Percentiles rank a stretch among this genome's conserved stretches.
Evolutionary conservation across 352 stramenopile species (phyloP).

Genomic region (Phytophthora pini): DNA sequence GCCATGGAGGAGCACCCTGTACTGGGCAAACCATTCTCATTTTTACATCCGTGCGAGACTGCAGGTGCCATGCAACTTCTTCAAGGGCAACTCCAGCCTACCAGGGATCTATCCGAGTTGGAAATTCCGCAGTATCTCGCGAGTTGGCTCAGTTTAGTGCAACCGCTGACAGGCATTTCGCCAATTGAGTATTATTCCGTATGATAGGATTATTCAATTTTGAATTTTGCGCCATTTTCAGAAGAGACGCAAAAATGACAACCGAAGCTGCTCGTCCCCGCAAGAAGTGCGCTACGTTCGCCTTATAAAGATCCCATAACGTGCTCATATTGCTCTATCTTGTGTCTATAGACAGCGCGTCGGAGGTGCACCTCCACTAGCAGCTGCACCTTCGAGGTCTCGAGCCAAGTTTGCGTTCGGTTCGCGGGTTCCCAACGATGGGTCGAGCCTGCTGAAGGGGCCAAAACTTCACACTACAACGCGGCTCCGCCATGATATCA

Average conservation of each 20-base stretch:
- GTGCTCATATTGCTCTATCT: neutral
- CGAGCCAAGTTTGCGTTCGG: conserved; percentile 39
- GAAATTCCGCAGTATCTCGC: conserved; percentile 51
- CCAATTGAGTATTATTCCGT: conserved; percentile 47
- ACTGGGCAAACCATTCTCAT: conserved; percentile 68
- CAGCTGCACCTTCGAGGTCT: neutral
- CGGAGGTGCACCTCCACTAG: conserved; percentile 7
- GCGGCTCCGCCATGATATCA: conserved; percentile 7
- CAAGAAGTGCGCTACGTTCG: conserved; percentile 33
- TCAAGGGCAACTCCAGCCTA: conserved; percentile 28
- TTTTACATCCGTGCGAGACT: conserved; percentile 85
- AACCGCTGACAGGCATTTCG: conserved; percentile 63
- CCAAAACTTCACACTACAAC: conserved; percentile 4
- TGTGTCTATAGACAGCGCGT: conserved; percentile 25
- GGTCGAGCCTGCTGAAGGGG: conserved; percentile 13
- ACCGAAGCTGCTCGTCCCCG: conserved; percentile 13
- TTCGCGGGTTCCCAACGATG: conserved; percentile 26
- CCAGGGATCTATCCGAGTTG: neutral
- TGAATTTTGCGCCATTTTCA: conserved; percentile 20
- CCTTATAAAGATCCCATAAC: neutral
- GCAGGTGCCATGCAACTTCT: conserved; percentile 70
- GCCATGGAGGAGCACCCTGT: conserved; percentile 77
- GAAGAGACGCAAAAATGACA: conserved; percentile 7
- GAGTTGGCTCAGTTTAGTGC: conserved; percentile 81
- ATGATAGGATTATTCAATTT: conserved; percentile 27